Evolutionary conservation across 202 grass and related monocot species (phyloP).

Genomic region (Carex arenaria): DNA sequence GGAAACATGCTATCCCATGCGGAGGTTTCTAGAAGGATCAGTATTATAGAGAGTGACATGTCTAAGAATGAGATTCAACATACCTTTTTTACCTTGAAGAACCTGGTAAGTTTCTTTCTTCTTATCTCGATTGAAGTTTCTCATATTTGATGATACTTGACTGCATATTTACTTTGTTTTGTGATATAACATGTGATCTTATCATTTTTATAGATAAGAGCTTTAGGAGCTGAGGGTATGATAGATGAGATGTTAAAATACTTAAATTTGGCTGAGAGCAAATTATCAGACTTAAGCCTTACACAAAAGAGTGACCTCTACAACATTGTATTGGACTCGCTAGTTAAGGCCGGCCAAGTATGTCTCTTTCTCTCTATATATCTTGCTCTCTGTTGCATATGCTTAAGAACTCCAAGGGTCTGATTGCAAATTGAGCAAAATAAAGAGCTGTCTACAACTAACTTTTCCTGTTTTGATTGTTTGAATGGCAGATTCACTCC

Average conservation of each 20-base stretch:
- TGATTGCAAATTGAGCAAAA: background rate
- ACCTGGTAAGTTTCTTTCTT: constrained; percentile 50
- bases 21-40: constrained; percentile 85
- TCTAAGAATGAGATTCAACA: constrained; percentile 60
- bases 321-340: constrained; percentile 41
- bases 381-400: background rate
- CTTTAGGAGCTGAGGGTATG: constrained; percentile 82
- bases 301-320: constrained; percentile 65
- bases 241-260: constrained; percentile 77
- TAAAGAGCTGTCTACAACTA: background rate
- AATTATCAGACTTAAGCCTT: constrained; percentile 38
- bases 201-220: constrained; percentile 55
- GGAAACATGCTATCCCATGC: constrained; percentile 75
- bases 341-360: constrained; percentile 67
- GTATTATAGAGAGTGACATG: constrained; percentile 71
- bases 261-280: constrained; percentile 67
- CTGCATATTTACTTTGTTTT: constrained; percentile 8
- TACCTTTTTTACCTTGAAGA: constrained; percentile 59
- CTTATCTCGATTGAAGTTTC: background rate
- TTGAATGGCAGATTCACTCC: constrained; percentile 47
- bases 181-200: constrained; percentile 21
- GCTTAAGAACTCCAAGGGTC: background rate
- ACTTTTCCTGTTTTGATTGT: constrained; percentile 9
- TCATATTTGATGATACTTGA: constrained; percentile 20
- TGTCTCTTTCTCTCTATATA: background rate